Conservation (phyloP, 2,329 filamentous ascomycete genomes). For the Parafenestella ontariensis region DNA sequence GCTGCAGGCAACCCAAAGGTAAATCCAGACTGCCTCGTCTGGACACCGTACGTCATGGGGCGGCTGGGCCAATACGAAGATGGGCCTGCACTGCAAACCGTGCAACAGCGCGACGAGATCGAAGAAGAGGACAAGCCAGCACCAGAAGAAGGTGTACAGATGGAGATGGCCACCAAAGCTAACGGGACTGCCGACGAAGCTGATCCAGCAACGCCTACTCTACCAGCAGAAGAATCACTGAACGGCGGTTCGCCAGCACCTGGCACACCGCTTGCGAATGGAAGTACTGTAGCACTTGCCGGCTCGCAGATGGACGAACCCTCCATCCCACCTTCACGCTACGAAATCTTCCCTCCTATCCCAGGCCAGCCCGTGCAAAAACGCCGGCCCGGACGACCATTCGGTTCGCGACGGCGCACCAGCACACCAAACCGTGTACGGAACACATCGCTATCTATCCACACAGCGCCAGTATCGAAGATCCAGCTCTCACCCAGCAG, state of each 20-base stretch:
- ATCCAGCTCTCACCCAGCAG: slow-evolving; percentile 41
- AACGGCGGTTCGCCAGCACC: slow-evolving; percentile 42
- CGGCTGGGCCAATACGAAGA: slow-evolving; percentile 83
- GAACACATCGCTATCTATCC: slow-evolving; percentile 33
- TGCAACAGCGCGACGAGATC: slow-evolving; percentile 84
- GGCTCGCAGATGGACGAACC: slow-evolving; percentile 41
- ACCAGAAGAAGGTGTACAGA: slow-evolving; percentile 55
- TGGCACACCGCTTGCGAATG: slow-evolving; percentile 42
- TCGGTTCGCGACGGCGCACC: slow-evolving; percentile 46
- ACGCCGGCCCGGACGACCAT: slow-evolving; percentile 47
- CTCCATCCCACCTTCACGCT: slow-evolving; percentile 72
- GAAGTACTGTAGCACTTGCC: slow-evolving; percentile 36
- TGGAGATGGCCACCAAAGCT: slow-evolving; percentile 35
- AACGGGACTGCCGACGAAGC: slow-evolving; percentile 29
- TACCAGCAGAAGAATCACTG: slow-evolving; percentile 36
- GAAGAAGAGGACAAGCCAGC: slow-evolving; percentile 50
- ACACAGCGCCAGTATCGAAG: slow-evolving; percentile 41
- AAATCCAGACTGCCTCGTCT: slow-evolving; percentile 80
- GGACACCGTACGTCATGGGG: slow-evolving; percentile 98
- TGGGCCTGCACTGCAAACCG: slow-evolving; percentile 79
- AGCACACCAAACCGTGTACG: slow-evolving; percentile 43
- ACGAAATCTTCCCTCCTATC: slow-evolving; percentile 78
- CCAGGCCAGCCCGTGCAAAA: slow-evolving; percentile 54
- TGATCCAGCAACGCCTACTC: slow-evolving; percentile 25
- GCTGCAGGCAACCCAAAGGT: slow-evolving; percentile 86